phyloP scores from a whole-genome alignment of 805 yeast species.

The Dipodascus albidus region DNA sequence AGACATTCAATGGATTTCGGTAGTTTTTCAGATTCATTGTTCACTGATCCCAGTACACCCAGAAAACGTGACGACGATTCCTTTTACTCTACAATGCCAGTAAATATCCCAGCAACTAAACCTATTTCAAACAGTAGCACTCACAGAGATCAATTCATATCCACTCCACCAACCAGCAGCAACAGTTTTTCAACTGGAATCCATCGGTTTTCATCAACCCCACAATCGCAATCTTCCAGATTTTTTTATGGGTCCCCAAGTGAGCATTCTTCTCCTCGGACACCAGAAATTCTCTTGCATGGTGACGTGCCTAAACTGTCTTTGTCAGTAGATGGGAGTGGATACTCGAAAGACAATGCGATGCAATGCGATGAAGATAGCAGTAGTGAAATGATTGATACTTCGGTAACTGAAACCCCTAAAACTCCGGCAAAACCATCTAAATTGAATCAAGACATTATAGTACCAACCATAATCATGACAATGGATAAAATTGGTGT shows the following conservation, averaged over 20 bases:
- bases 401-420: constrained; percentile 8
- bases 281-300: constrained; percentile 15
- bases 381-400: background rate
- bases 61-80: background rate
- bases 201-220: background rate
- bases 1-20: background rate
- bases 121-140: background rate
- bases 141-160: background rate
- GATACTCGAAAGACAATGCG: background rate
- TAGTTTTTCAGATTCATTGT: constrained; percentile 2
- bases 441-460: constrained; percentile 18
- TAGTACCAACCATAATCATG: constrained; percentile 4
- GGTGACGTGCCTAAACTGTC: background rate
- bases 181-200: background rate
- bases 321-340: background rate
- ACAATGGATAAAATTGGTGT: constrained; percentile 5
- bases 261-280: constrained; percentile 14
- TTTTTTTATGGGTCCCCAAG: constrained; percentile 10
- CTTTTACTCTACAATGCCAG: background rate
- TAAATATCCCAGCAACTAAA: background rate
- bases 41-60: constrained; percentile 7
- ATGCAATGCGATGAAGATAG: background rate
- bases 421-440: constrained; percentile 22
- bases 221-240: background rate
- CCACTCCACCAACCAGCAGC: background rate